Percentiles rank a stretch among this genome's conserved stretches.
phyloP scores from a whole-genome alignment of 2,329 filamentous ascomycete genomes.

The Fusarium tjaetaba region DNA sequence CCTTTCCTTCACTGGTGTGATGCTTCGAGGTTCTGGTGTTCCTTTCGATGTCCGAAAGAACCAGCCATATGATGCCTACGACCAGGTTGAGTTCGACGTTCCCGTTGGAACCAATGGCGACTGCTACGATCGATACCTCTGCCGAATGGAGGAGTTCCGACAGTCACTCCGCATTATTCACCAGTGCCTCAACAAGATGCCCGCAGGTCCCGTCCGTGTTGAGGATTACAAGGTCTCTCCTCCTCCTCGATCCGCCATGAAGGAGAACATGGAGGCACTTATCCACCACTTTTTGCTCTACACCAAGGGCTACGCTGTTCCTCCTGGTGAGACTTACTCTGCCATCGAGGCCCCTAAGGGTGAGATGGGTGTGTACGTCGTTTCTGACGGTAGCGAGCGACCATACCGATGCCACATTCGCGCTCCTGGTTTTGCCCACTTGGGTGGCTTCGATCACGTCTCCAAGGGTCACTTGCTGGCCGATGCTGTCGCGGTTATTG shows the following conservation, averaged over 20 bases:
- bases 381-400: slow-evolving; percentile 94
- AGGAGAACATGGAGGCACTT: slow-evolving; percentile 99
- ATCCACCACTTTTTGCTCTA: slow-evolving; percentile 99
- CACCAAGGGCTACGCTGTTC: slow-evolving; percentile 97
- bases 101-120: slow-evolving; percentile 96
- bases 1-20: slow-evolving; percentile 95
- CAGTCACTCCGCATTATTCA: slow-evolving; percentile 98
- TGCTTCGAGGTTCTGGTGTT: slow-evolving; percentile 95
- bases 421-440: slow-evolving; percentile 94
- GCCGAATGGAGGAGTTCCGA: slow-evolving; percentile 99
- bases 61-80: slow-evolving; percentile 97
- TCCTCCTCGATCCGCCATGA: slow-evolving; percentile 97
- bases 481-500: slow-evolving; percentile 96
- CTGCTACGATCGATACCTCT: slow-evolving; percentile 99
- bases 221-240: slow-evolving; percentile 99
- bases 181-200: slow-evolving; percentile 99
- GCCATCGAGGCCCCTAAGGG: slow-evolving; percentile 99
- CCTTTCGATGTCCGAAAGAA: slow-evolving; percentile 98
- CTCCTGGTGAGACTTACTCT: slow-evolving; percentile 96
- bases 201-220: slow-evolving; percentile 89
- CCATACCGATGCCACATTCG: slow-evolving; percentile 98
- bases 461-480: slow-evolving; percentile 92
- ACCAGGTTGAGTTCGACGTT: slow-evolving; percentile 97
- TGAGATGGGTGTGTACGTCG: slow-evolving; percentile 97
- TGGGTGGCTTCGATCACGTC: slow-evolving; percentile 94